Base-by-base conservation (phyloP, 2,329 filamentous ascomycete genomes). In the Teratosphaeria epicoccoides region DNA sequence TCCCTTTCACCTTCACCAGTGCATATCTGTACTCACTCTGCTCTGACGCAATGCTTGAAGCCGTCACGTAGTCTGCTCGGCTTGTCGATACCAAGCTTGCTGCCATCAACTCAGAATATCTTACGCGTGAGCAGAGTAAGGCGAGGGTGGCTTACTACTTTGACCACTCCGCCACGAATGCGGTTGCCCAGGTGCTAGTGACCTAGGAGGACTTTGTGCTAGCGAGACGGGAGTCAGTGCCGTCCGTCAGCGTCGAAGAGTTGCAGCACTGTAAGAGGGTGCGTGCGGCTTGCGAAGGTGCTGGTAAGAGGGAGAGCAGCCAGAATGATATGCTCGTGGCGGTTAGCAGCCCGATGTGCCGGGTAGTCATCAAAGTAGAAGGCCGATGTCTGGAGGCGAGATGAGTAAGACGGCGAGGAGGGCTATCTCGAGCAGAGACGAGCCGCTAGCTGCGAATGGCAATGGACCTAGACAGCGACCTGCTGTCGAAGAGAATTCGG, bases 21-120 rank as follows among this genome's bases (percentile, higher is more conserved):
- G 93, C 93, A 56, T 93, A 98, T 71, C 85, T 98, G 65, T 98
- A 98, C 70, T 93, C 93, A 0, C 78, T 98, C 20, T 97, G 91
- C 73, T 95, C 89, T 43, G 93, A 98, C 68, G 89, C 93, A 49
- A 98, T 98, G 93, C 84, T 98, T 60, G 97, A 98, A 69, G 93
- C 93, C 20, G 91, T 98, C 53, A 98, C 93, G 2, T 83, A 93
- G 5, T 88, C 94, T 66, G 89, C 93, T 1, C 79, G 82, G 1
- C 76, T 81, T 1, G 90, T 97, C 2, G 93, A 98, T 66, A 76
- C 80, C 48, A 93, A 93, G 68, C 86, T 98, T 59, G 78, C 79
- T 22, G 75, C 77, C 4, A 75, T 95, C 67, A 87, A 87, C 61
- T 67, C 72, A 2, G 69, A 67, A 1, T 55, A 62, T 49, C 53